These are phyloP conservation scores for Dioszegia aurantiaca DNA, from an alignment of 768 basidiomycete species.

Conservation along the genomic window DNA sequence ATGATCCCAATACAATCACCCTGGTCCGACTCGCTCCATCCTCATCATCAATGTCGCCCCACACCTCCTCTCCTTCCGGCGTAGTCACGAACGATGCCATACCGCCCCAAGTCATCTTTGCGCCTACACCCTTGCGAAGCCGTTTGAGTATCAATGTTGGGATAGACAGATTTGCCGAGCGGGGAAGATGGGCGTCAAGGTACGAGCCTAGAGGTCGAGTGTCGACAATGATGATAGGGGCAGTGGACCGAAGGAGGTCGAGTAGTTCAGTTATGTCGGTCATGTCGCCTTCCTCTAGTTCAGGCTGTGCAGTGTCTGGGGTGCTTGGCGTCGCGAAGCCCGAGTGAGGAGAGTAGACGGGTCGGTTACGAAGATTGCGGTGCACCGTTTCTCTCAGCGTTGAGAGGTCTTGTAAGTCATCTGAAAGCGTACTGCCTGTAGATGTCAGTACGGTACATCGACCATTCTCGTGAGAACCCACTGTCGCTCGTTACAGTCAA, in stretches of 20 bases:
- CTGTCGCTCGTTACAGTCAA: background rate
- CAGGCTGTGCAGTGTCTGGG: conserved; percentile 3
- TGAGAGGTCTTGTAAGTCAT: conserved; percentile 34
- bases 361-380: conserved; percentile 35
- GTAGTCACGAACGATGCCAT: conserved; percentile 80
- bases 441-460: too few relatives aligned
- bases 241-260: conserved; percentile 57
- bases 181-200: conserved; percentile 63
- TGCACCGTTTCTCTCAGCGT: conserved; percentile 27
- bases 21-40: conserved; percentile 51
- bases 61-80: conserved; percentile 66
- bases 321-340: conserved; percentile 7
- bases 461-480: background rate
- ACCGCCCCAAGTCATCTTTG: conserved; percentile 56
- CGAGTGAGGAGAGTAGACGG: conserved; percentile 27
- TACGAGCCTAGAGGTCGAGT: conserved; percentile 70
- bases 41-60: conserved; percentile 78
- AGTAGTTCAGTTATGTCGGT: conserved; percentile 17
- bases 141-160: conserved; percentile 88
- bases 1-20: conserved; percentile 31
- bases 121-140: conserved; percentile 60
- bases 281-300: conserved; percentile 3
- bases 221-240: conserved; percentile 64
- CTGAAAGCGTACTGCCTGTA: conserved; percentile 20
- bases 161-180: conserved; percentile 79